Base-by-base conservation (phyloP, 2,329 filamentous ascomycete species). In the Neonectria ditissima region DNA sequence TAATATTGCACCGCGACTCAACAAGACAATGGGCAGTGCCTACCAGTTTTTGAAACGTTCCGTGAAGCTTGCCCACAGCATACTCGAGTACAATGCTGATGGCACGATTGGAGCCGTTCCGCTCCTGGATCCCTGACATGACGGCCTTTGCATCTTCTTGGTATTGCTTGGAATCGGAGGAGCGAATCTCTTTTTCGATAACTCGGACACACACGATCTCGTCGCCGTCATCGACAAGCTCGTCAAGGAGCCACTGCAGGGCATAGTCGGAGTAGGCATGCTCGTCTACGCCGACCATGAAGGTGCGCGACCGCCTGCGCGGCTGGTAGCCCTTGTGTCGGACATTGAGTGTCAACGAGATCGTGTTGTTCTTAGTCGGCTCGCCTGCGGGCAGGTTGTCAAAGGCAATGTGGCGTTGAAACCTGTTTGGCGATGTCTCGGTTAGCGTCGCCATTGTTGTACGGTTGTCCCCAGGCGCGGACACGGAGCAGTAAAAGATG, bases 211-310 rank as follows among this genome's bases (percentile, higher is more conserved):
- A 97, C 9, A 97, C 92, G 61, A 97, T 91, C 79, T 97, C 93
- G 75, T 97, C 94, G 18, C 94, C 94, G 74, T 97, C 94, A 73
- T 97, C 94, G 43, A 97, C 93, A 59, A 97, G 85, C 79, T 97
- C 93, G 73, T 97, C 93, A 41, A 97, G 87, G 54, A 97, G 85
- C 94, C 94, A 97, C 78, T 97, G 92, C 18, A 97, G 83, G 16
- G 94, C 94, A 79, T 95, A 96, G 66, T 97, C 92, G 7, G 93
- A 97, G 78, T 97, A 97, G 62, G 93, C 88, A 72, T 97, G 94
- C 73, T 95, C 92, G 78, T 97, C 94, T 18, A 94, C 92, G 20
- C 94, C 94, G 67, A 94, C 95, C 76, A 97, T 89, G 73, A 97
- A 97, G 9, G 93, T 97, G 56, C 94, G 89, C 57, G 92, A 96